Base-by-base conservation (phyloP, 2,329 filamentous ascomycete genomes). In the Diaporthe vexans region DNA sequence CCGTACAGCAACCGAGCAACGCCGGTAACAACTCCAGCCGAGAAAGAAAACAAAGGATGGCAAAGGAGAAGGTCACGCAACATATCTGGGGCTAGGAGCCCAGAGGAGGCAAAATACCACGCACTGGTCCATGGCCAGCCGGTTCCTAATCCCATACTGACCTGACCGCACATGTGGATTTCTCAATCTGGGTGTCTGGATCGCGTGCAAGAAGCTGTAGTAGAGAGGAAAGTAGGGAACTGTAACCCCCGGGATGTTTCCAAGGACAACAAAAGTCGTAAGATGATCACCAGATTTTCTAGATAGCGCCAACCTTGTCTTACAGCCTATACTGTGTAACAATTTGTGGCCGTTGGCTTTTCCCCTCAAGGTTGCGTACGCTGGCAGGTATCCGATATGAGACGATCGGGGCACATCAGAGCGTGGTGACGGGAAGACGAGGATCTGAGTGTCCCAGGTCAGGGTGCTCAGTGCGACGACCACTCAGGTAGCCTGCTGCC, bases 241-340 rank as follows among this genome's bases (percentile, higher is more conserved):
- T 24, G 4, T 24, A 13, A 13, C n/a, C 15, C 33, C 4, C 33
- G 33, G 46, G n/a, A 11, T 13, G 15, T 52, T 68, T 37, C 48
- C 63, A 24, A 40, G 29, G 46, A 21, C 10, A 21, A 29, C 33
- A 26, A 57, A 72, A 72, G 48, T 72, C 71, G 59, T 72, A 68
- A 56, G 71, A 72, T 72, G 26, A 72, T 72, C 26, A 72, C 51
- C 48, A 56, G 71, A 68, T 68, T 43, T 10, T 35, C 37, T 68
- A 56, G 71, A 43, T 72, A 68, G 71, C 71, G 58, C 71, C 59
- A 72, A 72, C 35, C 52, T 72, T 46, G 52, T 56, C 24, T 24
- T 17, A 10, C 13, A 24, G 24, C 33, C 58, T 48, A 54, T 40
- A n/a, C n/a, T n/a, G n/a, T n/a, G n/a, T n/a, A 35, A 24, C 37